phyloP scores from a whole-genome alignment of 371 early-diverging fungal genomes.

The Mucor irregularis region DNA sequence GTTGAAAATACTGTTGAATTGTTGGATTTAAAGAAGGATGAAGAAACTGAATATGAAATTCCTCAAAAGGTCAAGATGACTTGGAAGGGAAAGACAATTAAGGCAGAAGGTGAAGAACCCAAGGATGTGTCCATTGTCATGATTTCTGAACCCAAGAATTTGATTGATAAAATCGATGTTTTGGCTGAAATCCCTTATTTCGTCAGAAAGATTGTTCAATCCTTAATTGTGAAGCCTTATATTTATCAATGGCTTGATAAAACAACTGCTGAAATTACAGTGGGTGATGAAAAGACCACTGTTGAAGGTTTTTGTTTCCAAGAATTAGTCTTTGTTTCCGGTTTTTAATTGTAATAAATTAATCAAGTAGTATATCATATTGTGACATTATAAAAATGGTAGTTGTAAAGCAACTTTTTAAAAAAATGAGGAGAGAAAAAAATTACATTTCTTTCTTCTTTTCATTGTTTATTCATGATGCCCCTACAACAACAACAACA shows the following conservation, averaged over 20 bases:
- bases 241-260: constrained; percentile 87
- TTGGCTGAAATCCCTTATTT: constrained; percentile 88
- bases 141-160: constrained; percentile 57
- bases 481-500: not conserved
- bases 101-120: constrained; percentile 47
- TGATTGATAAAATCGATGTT: constrained; percentile 83
- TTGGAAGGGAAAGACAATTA: constrained; percentile 76
- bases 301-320: constrained; percentile 68
- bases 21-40: constrained; percentile 51
- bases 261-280: constrained; percentile 59
- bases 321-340: constrained; percentile 63
- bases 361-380: too few species aligned
- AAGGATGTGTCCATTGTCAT: constrained; percentile 67
- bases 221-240: constrained; percentile 91
- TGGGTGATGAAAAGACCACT: constrained; percentile 65
- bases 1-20: constrained; percentile 71
- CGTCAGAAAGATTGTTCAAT: constrained; percentile 85
- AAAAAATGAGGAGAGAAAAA: not conserved
- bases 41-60: constrained; percentile 79
- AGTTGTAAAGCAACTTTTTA: not conserved
- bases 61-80: constrained; percentile 71
- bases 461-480: not conserved
- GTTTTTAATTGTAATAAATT: constrained; percentile 40
- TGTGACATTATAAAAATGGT: too few species aligned
- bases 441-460: not conserved